Evolutionary conservation across 495 filamentous ascomycete species (phyloP).

Genomic region (Extremus antarcticus): DNA sequence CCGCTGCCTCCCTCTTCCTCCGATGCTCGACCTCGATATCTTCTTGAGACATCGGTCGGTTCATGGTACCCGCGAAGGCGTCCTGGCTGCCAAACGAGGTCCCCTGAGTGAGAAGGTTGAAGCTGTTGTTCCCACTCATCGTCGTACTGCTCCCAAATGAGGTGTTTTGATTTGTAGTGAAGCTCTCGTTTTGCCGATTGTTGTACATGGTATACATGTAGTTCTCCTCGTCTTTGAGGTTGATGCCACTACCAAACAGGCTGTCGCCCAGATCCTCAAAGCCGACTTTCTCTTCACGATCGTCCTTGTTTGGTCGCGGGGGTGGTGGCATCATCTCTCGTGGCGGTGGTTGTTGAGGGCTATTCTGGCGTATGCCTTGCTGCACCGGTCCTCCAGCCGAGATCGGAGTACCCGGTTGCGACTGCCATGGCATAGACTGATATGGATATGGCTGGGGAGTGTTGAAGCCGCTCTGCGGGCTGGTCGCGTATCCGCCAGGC

Average conservation of each 20-base stretch:
- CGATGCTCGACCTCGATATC: conserved; percentile 36
- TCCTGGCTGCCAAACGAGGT: conserved; percentile 16
- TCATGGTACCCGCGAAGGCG: conserved; percentile 17
- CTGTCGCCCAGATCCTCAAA: conserved; percentile 64
- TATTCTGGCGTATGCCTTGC: conserved; percentile 4
- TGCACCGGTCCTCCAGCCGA: neutral
- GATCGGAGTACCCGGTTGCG: neutral
- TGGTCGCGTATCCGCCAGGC: neutral
- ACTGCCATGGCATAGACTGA: conserved; percentile 3
- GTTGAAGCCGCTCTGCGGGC: conserved; percentile 14
- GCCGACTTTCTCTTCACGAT: conserved; percentile 44
- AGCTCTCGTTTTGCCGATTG: conserved; percentile 27
- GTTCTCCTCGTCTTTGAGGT: conserved; percentile 73
- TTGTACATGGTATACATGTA: conserved; percentile 50
- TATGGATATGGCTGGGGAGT: conserved; percentile 8
- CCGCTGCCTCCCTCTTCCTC: conserved; percentile 40
- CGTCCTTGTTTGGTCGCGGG: conserved; percentile 49
- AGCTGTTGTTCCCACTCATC: conserved; percentile 35
- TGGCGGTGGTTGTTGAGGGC: conserved; percentile 15
- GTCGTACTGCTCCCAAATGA: conserved; percentile 19
- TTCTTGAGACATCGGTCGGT: conserved; percentile 35
- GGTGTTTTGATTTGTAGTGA: conserved; percentile 7
- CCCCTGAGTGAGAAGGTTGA: conserved; percentile 39
- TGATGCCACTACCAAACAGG: conserved; percentile 65
- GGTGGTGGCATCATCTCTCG: conserved; percentile 78